Evolutionary conservation across 352 stramenopile species (phyloP), one percentile per base, ranked within the genome.

Genomic region (Phytophthora pinifolia): DNA sequence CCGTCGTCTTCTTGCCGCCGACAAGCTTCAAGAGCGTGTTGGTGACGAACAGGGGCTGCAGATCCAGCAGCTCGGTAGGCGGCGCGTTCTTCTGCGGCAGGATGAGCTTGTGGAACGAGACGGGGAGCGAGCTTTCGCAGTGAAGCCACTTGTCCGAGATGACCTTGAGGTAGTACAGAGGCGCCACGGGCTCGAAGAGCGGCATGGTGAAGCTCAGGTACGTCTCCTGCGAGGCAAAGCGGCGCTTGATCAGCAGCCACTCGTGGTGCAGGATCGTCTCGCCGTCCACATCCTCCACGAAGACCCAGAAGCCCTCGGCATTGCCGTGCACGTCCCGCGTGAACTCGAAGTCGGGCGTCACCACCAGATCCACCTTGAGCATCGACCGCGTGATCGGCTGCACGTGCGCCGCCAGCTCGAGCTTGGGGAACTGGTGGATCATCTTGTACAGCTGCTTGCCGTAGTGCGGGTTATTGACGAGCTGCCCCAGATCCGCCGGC

Each of bases 71-170:
- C 65, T 99, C 97, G 0, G 97, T 99, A 25, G 96, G 94, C 8
- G 97, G 96, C 9, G 92, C 72, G 70, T 98, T 99, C 67, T 99
- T 99, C 30, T 98, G 84, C n/a, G 98, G 98, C 27, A 99, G 68
- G 52, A 99, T 98, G 39, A 99, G 93, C 58, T 98, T 97, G 59
- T 98, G 94, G 70, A 99, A 99, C 17, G 96, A 99, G 46, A 99
- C 93, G 9, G 97, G 96, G 3, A 99, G 63, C 0, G 97, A 91
- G 15, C 89, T 93, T 57, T 98, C 88, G 32, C 92, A 97, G 74
- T 99, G 96, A 54, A 99, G 85, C 97, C 98, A 99, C 60, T 98
- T 94, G 80, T 99, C 97, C 3, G 90, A 98, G 30, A 99, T 83
- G 0, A 99, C 92, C 49, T 96, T 88, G 49, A 99, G 94, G 76